Conservation (phyloP, 2,329 filamentous ascomycete species). For the Nannizzia gypsea region DNA sequence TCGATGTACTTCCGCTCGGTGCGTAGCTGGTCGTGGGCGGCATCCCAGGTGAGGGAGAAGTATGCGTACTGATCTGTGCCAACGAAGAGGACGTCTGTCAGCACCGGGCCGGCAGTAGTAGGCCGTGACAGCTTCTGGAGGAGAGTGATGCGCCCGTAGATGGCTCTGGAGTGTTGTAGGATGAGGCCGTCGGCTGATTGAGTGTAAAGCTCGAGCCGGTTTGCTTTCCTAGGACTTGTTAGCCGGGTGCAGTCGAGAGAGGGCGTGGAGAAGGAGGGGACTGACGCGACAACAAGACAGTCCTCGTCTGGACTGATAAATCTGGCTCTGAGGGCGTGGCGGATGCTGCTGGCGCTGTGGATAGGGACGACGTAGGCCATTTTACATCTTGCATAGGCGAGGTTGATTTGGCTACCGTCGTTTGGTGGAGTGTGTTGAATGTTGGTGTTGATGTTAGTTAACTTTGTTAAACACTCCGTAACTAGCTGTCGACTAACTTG, state of each 20-base stretch:
- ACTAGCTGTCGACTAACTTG: too few species aligned
- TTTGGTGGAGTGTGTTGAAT: not conserved
- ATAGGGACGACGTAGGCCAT: conserved; percentile 97
- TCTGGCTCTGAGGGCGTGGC: conserved; percentile 71
- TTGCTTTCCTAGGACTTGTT: conserved; percentile 54
- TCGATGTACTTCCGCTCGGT: conserved; percentile 50
- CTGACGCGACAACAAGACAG: conserved; percentile 79
- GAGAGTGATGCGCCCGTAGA: conserved; percentile 81
- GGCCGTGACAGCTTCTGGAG: conserved; percentile 57
- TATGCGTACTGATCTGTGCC: conserved; percentile 84
- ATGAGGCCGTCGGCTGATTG: conserved; percentile 48
- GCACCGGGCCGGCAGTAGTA: conserved; percentile 40
- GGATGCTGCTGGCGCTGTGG: conserved; percentile 79
- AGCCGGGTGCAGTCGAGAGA: conserved; percentile 7
- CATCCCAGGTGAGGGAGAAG: conserved; percentile 79
- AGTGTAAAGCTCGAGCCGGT: conserved; percentile 74
- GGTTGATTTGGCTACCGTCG: conserved; percentile 8
- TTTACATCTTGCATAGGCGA: not conserved
- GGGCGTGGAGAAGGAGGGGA: conserved; percentile 17
- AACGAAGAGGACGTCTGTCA: conserved; percentile 77
- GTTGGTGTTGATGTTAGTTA: not conserved
- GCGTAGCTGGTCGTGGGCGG: conserved; percentile 39
- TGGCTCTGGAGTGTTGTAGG: conserved; percentile 55
- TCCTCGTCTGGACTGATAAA: conserved; percentile 65
- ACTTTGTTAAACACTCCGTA: too few species aligned